These are phyloP conservation scores for Suaeda aralocaspica DNA, from an alignment of 148 eudicot species.

Conservation along the genomic window DNA sequence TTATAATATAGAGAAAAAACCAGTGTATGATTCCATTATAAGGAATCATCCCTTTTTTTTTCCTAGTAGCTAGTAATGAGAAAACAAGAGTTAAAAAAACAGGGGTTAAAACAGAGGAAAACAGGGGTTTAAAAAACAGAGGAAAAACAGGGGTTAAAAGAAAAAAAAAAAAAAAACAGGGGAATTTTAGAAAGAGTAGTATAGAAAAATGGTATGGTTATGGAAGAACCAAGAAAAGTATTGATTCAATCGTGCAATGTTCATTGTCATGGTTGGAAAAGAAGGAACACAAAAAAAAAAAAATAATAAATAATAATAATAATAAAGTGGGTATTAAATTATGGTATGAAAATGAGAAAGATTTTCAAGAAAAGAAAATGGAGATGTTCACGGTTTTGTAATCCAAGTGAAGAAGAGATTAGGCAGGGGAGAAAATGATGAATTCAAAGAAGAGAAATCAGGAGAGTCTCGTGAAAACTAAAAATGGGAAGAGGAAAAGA, in stretches of 20 bases:
- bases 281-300: constrained; percentile 11
- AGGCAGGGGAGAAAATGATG: constrained; percentile 25
- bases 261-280: constrained; percentile 27
- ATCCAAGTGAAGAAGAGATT: constrained; percentile 13
- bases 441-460: constrained; percentile 42
- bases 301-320: too few species aligned
- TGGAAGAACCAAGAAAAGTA: neutral
- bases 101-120: neutral
- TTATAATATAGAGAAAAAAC: constrained; percentile 7
- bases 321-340: neutral
- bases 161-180: constrained; percentile 8
- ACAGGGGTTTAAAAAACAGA: constrained; percentile 1
- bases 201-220: neutral
- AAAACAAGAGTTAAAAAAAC: neutral
- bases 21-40: constrained; percentile 9
- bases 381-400: constrained; percentile 34
- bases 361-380: constrained; percentile 12
- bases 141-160: neutral
- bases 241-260: neutral
- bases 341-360: constrained; percentile 7
- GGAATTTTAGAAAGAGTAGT: constrained; percentile 15
- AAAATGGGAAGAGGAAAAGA: constrained; percentile 23
- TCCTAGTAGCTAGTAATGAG: neutral
- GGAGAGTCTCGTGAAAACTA: constrained; percentile 59
- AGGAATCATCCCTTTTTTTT: constrained; percentile 4